These are phyloP conservation scores for Chrysosporium keratinophilum DNA, from an alignment of 2,329 filamentous ascomycete species.

Conservation along the genomic window DNA sequence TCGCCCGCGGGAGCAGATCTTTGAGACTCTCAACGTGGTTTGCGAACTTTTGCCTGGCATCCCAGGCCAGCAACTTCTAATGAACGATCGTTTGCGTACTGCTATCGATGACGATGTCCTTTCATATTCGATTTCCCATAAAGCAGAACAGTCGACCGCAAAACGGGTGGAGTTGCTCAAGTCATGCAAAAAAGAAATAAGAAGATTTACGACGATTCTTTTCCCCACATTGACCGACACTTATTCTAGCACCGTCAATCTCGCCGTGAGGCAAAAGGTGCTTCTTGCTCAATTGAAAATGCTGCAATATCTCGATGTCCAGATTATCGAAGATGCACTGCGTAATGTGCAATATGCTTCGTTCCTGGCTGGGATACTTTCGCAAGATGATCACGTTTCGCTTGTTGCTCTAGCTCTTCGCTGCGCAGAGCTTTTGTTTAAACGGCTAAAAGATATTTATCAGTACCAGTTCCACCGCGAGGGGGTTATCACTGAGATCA, in stretches of 20 bases:
- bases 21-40: constrained; percentile 93
- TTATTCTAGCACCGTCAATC: constrained; percentile 93
- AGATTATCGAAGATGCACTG: constrained; percentile 74
- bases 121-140: constrained; percentile 22
- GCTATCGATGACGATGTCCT: constrained; percentile 40
- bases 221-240: constrained; percentile 92
- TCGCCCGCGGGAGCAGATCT: constrained; percentile 86
- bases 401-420: constrained; percentile 80
- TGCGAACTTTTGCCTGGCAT: constrained; percentile 82
- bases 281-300: constrained; percentile 94
- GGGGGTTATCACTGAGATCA: constrained; percentile 85
- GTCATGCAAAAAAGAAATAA: constrained; percentile 75
- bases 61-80: constrained; percentile 43
- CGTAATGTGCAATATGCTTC: constrained; percentile 88
- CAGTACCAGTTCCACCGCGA: constrained; percentile 95
- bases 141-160: constrained; percentile 51
- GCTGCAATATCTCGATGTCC: constrained; percentile 83
- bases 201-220: constrained; percentile 83
- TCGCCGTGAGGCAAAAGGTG: constrained; percentile 89
- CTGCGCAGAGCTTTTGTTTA: constrained; percentile 77
- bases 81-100: constrained; percentile 39
- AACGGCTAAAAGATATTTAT: constrained; percentile 76
- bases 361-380: constrained; percentile 86
- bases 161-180: constrained; percentile 72
- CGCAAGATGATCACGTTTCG: constrained; percentile 83